Evolutionary conservation across 306 rosid species (phyloP), one percentile per base, ranked within the genome.

Genomic region (Lotus japonicus): DNA sequence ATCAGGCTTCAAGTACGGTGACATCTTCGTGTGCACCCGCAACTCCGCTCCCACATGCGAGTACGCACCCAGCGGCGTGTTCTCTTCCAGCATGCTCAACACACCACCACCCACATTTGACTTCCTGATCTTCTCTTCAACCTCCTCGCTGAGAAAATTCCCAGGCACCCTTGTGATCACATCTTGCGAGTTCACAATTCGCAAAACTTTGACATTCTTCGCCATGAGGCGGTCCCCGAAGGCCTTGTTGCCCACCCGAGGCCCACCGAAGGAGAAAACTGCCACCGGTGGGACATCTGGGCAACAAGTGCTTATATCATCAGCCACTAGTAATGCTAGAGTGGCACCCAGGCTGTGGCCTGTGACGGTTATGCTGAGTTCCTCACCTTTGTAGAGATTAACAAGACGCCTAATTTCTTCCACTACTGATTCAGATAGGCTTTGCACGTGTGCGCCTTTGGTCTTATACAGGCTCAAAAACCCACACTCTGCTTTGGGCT

Each of bases 281-380:
- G 97, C 99, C 67, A 90, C 92, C 0, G 95, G 91, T 0, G 97
- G 92, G 16, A 78, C 76, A 2, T 77, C 45, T 0, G 73, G 5
- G 0, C 61, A 50, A 1, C 92, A 80, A 0, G 77, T 75, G 73
- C 87, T 83, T 0, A 95, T 76, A 43, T 90, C 99, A 0, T 90
- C 96, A 0, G 95, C 99, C 0, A 90, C 97, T 0, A 95, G 58
- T 1, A 95, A 67, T 0, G 99, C 99, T 2, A 95, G 49, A 6
- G 97, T 95, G 0, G 97, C 99, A 0, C 99, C 99, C 0, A 95
- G 89, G 68, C 97, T 90, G 51, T 95, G 99, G 0, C 99, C 99
- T 0, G 97, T 95, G 3, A 95, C 92, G 0, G 95, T 88, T 3
- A 95, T 88, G 81, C 99, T 95, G 0, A 95, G 17, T 0, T 68